These are phyloP conservation scores for Clonostachys sp. DNA, from an alignment of 2,329 filamentous ascomycete genomes.

Conservation along the genomic window DNA sequence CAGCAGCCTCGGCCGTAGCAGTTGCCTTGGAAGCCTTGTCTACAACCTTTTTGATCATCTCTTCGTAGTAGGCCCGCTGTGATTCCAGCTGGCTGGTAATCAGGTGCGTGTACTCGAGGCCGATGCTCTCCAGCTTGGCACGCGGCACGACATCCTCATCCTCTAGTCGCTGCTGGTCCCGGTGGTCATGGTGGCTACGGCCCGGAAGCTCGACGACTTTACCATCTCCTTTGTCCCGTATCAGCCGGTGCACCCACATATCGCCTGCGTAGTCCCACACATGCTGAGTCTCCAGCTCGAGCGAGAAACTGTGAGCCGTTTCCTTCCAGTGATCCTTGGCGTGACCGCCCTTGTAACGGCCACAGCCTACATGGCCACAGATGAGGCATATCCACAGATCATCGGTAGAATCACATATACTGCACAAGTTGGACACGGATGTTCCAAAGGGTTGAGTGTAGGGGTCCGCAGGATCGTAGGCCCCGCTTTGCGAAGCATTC, in stretches of 20 bases:
- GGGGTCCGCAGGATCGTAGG: slow-evolving; percentile 42
- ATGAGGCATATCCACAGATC: slow-evolving; percentile 96
- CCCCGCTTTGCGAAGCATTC: slow-evolving; percentile 31
- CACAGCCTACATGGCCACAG: slow-evolving; percentile 88
- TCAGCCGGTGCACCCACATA: slow-evolving; percentile 91
- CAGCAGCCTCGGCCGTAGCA: slow-evolving; percentile 60
- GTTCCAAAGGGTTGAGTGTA: slow-evolving; percentile 53
- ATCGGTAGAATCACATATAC: slow-evolving; percentile 70
- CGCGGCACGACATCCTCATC: slow-evolving; percentile 68
- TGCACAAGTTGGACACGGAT: slow-evolving; percentile 66
- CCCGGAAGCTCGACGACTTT: slow-evolving; percentile 88
- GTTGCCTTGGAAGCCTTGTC: slow-evolving; percentile 81
- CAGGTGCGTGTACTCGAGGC: slow-evolving; percentile 90
- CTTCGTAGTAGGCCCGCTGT: slow-evolving; percentile 91
- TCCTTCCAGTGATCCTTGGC: slow-evolving; percentile 92
- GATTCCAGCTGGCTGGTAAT: slow-evolving; percentile 90
- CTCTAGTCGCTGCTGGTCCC: slow-evolving; percentile 23
- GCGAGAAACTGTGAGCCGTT: slow-evolving; percentile 83
- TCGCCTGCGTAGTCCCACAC: slow-evolving; percentile 98
- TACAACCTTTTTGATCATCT: slow-evolving; percentile 80
- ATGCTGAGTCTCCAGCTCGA: slow-evolving; percentile 89
- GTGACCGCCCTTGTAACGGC: slow-evolving; percentile 89
- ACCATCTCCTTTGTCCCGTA: slow-evolving; percentile 88
- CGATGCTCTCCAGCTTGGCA: slow-evolving; percentile 69
- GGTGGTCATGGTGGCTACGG: slow-evolving; percentile 26